Evolutionary conservation across 176 grass and related monocot genomes (phyloP), one percentile per base, ranked within the genome.

Genomic region (Pontederia paniculata): DNA sequence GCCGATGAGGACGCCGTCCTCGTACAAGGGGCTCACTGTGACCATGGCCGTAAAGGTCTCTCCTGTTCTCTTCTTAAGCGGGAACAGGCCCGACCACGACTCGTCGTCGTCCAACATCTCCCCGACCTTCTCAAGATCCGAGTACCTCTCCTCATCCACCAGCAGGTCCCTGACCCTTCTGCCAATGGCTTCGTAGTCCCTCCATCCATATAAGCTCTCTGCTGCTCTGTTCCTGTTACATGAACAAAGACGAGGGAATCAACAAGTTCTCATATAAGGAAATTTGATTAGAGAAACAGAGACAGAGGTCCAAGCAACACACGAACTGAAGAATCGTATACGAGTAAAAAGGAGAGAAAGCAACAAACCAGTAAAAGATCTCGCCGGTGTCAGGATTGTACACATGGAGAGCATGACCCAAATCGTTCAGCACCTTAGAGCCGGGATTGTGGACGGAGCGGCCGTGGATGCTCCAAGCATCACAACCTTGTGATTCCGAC

Each of bases 131-230:
- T 55, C 13, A 22, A 58, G 42, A 19, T 49, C 13, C 8, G 53
- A 15, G 21, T n/a, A 42, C 8, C 17, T 54, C 46, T 41, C 54
- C 28, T 70, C 67, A 8, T 58, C 19, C 5, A 37, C 2, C 12
- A 70, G 67, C 22, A 70, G 52, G 15, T 70, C 53, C 1, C 20
- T 21, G 22, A 57, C 22, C 18, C 42, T 57, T 48, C 9, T 57
- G 9, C 67, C 67, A 22, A 58, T 11, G 47, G 67, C 52, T 57
- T 70, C 54, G 2, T 13, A 19, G 9, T 70, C 67, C 43, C 17
- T 58, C 67, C 67, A 70, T 37, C 67, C 67, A 8, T 70, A 70
- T 11, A 70, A 7, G 1, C 37, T 58, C 13, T 70, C 67, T 57
- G 67, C 43, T 14, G 67, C 56, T 48, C 14, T 4, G 28, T 70